phyloP scores from a whole-genome alignment of 805 yeast genomes.

The Zygosaccharomyces bisporus region DNA sequence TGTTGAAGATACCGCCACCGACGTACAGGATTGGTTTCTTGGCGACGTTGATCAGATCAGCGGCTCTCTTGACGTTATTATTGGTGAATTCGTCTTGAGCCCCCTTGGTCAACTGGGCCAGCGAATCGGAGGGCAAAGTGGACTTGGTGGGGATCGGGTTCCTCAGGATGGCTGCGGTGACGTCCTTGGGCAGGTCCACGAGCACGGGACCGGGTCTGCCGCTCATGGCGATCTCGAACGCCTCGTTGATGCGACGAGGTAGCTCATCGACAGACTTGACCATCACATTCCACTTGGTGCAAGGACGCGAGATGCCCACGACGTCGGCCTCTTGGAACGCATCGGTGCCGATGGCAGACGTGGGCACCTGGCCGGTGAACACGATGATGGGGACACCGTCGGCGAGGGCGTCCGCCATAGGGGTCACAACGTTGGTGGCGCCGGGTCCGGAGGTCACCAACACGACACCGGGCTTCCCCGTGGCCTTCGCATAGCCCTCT shows the following conservation, averaged over 20 bases:
- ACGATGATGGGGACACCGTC: conserved; percentile 98
- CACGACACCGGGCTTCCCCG: conserved; percentile 96
- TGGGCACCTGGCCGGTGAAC: conserved; percentile 96
- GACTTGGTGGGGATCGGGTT: conserved; percentile 78
- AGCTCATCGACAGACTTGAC: conserved; percentile 90
- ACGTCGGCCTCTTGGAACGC: conserved; percentile 99
- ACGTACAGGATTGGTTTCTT: conserved; percentile 86
- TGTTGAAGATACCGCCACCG: conserved; percentile 85
- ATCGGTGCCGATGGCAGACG: conserved; percentile 94
- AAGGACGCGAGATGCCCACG: conserved; percentile 91
- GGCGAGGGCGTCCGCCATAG: conserved; percentile 94
- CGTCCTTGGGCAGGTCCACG: conserved; percentile 97
- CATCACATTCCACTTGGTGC: conserved; percentile 99
- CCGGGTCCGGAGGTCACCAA: conserved; percentile 99
- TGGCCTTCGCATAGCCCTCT: conserved; percentile 94
- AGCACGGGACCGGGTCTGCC: conserved; percentile 99
- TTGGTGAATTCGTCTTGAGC: conserved; percentile 71
- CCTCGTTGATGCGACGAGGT: conserved; percentile 94
- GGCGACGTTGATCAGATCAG: conserved; percentile 72
- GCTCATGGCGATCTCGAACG: conserved; percentile 90
- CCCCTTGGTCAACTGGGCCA: conserved; percentile 63
- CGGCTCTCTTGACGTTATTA: conserved; percentile 72
- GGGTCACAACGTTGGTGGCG: conserved; percentile 97
- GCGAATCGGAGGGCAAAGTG: conserved; percentile 68
- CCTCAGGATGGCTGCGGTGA: conserved; percentile 85